These are phyloP conservation scores for Salix brachista DNA, from an alignment of 345 rosid species.

Conservation along the genomic window DNA sequence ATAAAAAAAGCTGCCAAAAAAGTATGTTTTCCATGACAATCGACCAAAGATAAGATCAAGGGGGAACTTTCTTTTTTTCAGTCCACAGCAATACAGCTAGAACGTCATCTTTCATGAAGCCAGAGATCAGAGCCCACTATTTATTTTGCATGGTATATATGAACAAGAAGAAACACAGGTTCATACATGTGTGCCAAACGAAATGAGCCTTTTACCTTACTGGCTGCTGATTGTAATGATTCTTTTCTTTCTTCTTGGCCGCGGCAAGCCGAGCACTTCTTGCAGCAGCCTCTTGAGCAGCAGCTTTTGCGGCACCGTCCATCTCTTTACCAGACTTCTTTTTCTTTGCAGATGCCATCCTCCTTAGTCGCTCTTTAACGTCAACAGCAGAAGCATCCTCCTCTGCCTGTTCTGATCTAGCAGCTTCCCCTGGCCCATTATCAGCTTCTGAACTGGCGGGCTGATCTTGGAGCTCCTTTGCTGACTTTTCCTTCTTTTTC, in stretches of 20 bases:
- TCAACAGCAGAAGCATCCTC: slow-evolving; percentile 45
- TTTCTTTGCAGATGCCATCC: slow-evolving; percentile 50
- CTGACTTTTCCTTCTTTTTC: slow-evolving; percentile 32
- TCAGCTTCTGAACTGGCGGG: slow-evolving; percentile 16
- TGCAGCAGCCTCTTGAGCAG: slow-evolving; percentile 69
- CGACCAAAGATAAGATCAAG: slow-evolving; percentile 15
- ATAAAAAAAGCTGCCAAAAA: slow-evolving; percentile 26
- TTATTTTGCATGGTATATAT: slow-evolving; percentile 27
- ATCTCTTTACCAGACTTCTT: slow-evolving; percentile 60
- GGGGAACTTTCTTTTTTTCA: neutral
- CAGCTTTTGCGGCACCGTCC: slow-evolving; percentile 63
- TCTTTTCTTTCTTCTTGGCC: slow-evolving; percentile 72
- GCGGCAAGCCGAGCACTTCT: slow-evolving; percentile 72
- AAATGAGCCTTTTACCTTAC: slow-evolving; percentile 29
- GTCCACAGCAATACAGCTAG: slow-evolving; percentile 19
- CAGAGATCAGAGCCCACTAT: slow-evolving; percentile 4
- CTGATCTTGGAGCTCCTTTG: slow-evolving; percentile 43
- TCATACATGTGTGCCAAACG: slow-evolving; percentile 10
- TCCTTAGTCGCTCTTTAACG: slow-evolving; percentile 56
- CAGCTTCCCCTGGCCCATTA: slow-evolving; percentile 30
- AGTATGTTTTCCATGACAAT: slow-evolving; percentile 21
- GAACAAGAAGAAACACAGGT: slow-evolving; percentile 34
- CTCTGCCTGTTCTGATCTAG: slow-evolving; percentile 29
- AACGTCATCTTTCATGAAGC: slow-evolving; percentile 14
- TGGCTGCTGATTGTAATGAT: slow-evolving; percentile 76